Base-by-base conservation (phyloP, 768 basidiomycete species). In the Suillus bovinus region DNA sequence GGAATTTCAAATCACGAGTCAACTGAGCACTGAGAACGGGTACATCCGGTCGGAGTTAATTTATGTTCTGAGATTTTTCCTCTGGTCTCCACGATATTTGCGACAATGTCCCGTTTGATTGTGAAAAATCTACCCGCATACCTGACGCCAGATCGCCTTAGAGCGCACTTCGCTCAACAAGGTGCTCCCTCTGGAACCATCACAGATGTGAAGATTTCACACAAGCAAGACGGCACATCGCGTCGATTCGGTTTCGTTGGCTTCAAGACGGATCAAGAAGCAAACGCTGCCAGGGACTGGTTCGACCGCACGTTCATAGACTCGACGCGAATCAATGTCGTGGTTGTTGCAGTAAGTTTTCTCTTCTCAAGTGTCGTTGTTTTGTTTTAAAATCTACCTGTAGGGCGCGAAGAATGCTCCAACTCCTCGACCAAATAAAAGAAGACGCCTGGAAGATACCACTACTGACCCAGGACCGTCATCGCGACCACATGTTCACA, bases 201-300 rank as follows among this genome's bases (percentile, higher is more conserved):
- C 52, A 99, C 97, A 5, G 97, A 99, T 77, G 80, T 88, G 56
- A 92, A 92, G 72, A 82, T 98, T 57, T 86, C 93, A 4, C 80
- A 80, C 31, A 91, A 92, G 73, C 77, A 75, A 0, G 88, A 93
- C 71, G 94, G 94, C 1, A 88, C 87, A 0, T 88, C 90, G 0
- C 81, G 97, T 9, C 82, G 92, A 38, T 96, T 99, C 72, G 97
- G 91, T 0, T 99, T 99, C 70, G 81, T 96, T 10, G 97, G 97
- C 0, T 98, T 87, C 81, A 94, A 91, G 76, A 84, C 88, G 0
- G 81, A 88, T 34, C 78, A 83, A 33, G 91, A 97, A 62, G 96
- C 96, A 0, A 61, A 76, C 7, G 79, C 81, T 5, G 95, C 92
- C 0, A 85, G 84, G 71, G 84, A 88, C 39, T 99, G 91, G 90